phyloP scores from a whole-genome alignment of 371 early-diverging fungal species.

The Mucor velutinosus region DNA sequence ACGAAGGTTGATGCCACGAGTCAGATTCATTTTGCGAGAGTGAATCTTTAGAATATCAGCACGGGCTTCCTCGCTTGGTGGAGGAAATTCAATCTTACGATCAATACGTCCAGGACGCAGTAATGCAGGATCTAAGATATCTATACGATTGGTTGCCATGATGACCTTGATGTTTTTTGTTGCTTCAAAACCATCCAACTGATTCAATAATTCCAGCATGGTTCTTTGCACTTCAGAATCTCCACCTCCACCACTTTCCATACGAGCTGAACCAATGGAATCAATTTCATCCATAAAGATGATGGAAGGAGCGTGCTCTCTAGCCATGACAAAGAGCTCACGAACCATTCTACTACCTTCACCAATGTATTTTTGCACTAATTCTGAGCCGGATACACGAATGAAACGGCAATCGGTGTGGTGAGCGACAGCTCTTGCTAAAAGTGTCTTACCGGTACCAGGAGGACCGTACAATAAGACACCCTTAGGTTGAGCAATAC shows the following conservation, averaged over 20 bases:
- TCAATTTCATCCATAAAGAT: slow-evolving; percentile 99
- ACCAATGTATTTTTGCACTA: slow-evolving; percentile 98
- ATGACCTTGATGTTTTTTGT: slow-evolving; percentile 98
- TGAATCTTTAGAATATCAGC: slow-evolving; percentile 99
- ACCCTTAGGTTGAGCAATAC: slow-evolving; percentile 73
- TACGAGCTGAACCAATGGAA: slow-evolving; percentile 99
- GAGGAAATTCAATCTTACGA: slow-evolving; percentile 98
- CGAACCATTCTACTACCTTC: slow-evolving; percentile 99
- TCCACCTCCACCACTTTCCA: slow-evolving; percentile 96
- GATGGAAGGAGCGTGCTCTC: slow-evolving; percentile 97
- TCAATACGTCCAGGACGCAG: slow-evolving; percentile 99
- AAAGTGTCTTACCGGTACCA: slow-evolving; percentile 99
- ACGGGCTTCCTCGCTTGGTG: slow-evolving; percentile 94
- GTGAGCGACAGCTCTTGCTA: slow-evolving; percentile 99
- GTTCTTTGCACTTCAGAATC: slow-evolving; percentile 99
- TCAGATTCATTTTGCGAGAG: slow-evolving; percentile 98
- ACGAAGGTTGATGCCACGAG: slow-evolving; percentile 97
- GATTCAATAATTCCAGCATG: slow-evolving; percentile 99
- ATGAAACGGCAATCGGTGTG: slow-evolving; percentile 99
- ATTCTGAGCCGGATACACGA: slow-evolving; percentile 99
- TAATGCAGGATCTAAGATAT: slow-evolving; percentile 99
- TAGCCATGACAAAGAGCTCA: slow-evolving; percentile 99
- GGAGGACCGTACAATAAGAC: slow-evolving; percentile 99
- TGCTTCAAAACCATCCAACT: slow-evolving; percentile 99
- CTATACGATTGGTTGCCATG: slow-evolving; percentile 85